A percentile compares a stretch with the other conserved stretches of the same genome.
phyloP scores from a whole-genome alignment of 805 yeast species.

The Pichia manshurica region DNA sequence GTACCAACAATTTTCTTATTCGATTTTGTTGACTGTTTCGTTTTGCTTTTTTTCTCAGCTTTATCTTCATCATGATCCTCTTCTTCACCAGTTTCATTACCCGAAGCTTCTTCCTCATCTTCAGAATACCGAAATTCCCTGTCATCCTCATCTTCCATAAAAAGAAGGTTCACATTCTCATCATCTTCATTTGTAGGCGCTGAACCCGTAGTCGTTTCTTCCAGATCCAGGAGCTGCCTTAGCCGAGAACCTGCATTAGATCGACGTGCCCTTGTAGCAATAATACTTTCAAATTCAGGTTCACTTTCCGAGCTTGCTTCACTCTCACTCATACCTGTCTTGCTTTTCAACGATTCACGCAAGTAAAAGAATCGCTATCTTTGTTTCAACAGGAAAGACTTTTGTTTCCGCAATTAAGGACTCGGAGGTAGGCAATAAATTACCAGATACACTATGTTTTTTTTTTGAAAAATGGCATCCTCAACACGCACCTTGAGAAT shows the following conservation, averaged over 20 bases:
- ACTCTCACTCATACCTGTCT: slow-evolving; percentile 3
- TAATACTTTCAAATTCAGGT: slow-evolving; percentile 45
- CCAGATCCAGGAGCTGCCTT: slow-evolving; percentile 65
- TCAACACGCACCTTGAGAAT: no score
- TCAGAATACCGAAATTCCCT: slow-evolving; percentile 37
- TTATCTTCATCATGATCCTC: slow-evolving; percentile 12
- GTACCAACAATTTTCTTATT: slow-evolving; percentile 23
- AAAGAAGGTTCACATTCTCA: slow-evolving; percentile 64
- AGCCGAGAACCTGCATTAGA: slow-evolving; percentile 88
- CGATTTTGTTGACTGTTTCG: background rate
- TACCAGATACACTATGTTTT: no score
- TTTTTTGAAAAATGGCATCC: no score
- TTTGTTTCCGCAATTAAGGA: background rate
- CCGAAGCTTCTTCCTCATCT: slow-evolving; percentile 23
- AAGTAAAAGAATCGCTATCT: no score
- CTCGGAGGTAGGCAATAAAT: no score
- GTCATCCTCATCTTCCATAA: slow-evolving; percentile 59
- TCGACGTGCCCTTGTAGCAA: slow-evolving; percentile 70
- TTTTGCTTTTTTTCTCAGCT: background rate
- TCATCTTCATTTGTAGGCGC: slow-evolving; percentile 52
- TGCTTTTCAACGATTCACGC: no score
- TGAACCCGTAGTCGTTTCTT: slow-evolving; percentile 35
- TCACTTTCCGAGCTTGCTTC: slow-evolving; percentile 27
- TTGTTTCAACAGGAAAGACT: no score
- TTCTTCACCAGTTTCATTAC: slow-evolving; percentile 27